Base-by-base conservation (phyloP, 1,284 basidiomycete species). In the Trametes pubescens region DNA sequence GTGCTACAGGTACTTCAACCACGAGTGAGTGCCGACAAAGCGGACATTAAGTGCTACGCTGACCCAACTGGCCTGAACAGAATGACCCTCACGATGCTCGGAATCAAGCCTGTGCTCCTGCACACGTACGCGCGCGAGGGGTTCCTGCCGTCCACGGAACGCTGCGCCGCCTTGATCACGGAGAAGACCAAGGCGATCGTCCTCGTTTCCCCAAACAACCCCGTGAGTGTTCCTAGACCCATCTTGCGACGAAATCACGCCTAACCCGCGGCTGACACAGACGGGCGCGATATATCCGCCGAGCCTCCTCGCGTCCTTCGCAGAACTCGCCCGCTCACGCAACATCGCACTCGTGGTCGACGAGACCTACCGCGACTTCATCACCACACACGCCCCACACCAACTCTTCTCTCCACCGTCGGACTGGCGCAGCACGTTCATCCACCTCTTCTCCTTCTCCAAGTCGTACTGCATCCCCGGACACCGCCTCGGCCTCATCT, bases 361-460 rank as follows among this genome's bases (percentile, higher is more conserved):
- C 75, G 92, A 95, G 77, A 95, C 94, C 0, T 96, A 97, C 76
- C 86, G 93, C 21, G 94, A 96, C 72, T 95, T 96, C 72, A 81
- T 94, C 49, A 77, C 82, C 0, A 72, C 81, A 16, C 76, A 76
- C 29, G 79, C 80, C 8, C 86, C 90, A 0, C 91, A 90, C 74
- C 68, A 72, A 44, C 81, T 89, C 24, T 92, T 89, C 73, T 47
- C 62, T 16, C 11, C 55, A 10, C 32, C n/a, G 11, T 18, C 53
- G 2, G 75, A 78, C 47, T 94, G 92, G 91, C 82, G 90, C 40
- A 73, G 76, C 0, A 87, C 83, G 58, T 73, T 95, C 54, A 82
- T 95, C 60, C 89, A 91, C 68, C 79, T 95, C 21, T 93, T 90
- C 73, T 94, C 91, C 14, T 95, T 94, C 75, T 88, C 86, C 64